Conservation (phyloP, 1,139 yeast genomes). For the Blastobotrys persicus region DNA sequence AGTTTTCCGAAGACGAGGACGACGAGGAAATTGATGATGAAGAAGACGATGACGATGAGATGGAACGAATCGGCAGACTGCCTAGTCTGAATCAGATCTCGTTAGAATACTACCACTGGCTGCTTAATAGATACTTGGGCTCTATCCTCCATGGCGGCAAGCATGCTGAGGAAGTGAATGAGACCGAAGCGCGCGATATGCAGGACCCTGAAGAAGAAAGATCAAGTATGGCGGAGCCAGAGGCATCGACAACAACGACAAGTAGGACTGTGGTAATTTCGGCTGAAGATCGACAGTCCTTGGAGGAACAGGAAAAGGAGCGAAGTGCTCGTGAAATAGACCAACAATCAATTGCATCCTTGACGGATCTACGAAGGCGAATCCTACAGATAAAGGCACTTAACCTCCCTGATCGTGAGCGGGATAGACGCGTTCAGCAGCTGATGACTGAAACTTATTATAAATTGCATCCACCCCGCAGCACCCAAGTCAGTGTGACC, state of each 20-base stretch:
- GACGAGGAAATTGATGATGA: slow-evolving; percentile 22
- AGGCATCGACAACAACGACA: neutral
- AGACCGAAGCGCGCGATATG: neutral
- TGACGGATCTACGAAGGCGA: slow-evolving; percentile 41
- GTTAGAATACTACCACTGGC: slow-evolving; percentile 28
- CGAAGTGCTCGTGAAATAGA: neutral
- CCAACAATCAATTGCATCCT: slow-evolving; percentile 2
- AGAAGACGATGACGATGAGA: slow-evolving; percentile 30
- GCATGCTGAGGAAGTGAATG: no score
- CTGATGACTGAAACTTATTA: slow-evolving; percentile 75
- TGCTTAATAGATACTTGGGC: slow-evolving; percentile 26
- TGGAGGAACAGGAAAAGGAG: neutral
- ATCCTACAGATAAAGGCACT: slow-evolving; percentile 54
- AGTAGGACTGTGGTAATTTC: no score
- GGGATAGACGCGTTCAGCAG: slow-evolving; percentile 63
- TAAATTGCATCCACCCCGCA: slow-evolving; percentile 35
- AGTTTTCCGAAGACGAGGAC: slow-evolving; percentile 19
- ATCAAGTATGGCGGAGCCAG: neutral
- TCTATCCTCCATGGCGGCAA: slow-evolving; percentile 37
- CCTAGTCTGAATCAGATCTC: slow-evolving; percentile 17
- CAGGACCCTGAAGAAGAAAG: slow-evolving; percentile 15
- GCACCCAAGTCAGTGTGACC: slow-evolving; percentile 38
- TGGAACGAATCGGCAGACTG: slow-evolving; percentile 35
- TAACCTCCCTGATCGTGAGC: slow-evolving; percentile 53
- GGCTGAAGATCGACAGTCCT: no score